phyloP scores from a whole-genome alignment of 106 monocot species.

The Allium cepa region DNA sequence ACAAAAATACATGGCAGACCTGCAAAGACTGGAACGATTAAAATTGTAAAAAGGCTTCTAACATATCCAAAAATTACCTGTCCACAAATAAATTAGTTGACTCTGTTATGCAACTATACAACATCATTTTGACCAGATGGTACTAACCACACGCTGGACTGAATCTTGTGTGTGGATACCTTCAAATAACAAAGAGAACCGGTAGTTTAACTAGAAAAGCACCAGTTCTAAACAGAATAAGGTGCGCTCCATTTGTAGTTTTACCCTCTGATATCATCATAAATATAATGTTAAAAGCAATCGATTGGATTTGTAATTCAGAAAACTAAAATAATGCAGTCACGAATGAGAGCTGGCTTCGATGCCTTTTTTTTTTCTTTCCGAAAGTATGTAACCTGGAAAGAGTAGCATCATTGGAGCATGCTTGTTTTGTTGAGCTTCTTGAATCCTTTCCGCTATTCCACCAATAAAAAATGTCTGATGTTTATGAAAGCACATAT shows the following conservation, averaged over 20 bases:
- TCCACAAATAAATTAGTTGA: neutral
- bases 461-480: conserved; percentile 33
- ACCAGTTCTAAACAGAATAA: conserved; percentile 95
- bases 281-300: conserved; percentile 4
- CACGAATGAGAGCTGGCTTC: too few relatives aligned
- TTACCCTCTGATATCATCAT: conserved; percentile 62
- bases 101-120: neutral
- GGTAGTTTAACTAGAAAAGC: conserved; percentile 83
- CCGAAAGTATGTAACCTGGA: conserved; percentile 41
- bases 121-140: neutral
- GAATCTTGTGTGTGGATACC: conserved; percentile 79
- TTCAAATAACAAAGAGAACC: conserved; percentile 66
- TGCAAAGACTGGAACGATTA: conserved; percentile 22
- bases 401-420: conserved; percentile 72
- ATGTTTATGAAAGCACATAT: neutral
- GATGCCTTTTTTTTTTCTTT: neutral
- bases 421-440: conserved; percentile 52
- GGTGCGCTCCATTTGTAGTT: conserved; percentile 88
- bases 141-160: conserved; percentile 98
- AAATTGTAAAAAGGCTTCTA: neutral
- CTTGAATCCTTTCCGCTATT: conserved; percentile 64
- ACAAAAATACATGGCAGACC: conserved; percentile 81
- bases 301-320: neutral
- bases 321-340: neutral
- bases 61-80: neutral